Percentiles rank a stretch among this genome's conserved stretches.
phyloP scores from a whole-genome alignment of 1,284 basidiomycete genomes.

The Ustilago xerochloae region DNA sequence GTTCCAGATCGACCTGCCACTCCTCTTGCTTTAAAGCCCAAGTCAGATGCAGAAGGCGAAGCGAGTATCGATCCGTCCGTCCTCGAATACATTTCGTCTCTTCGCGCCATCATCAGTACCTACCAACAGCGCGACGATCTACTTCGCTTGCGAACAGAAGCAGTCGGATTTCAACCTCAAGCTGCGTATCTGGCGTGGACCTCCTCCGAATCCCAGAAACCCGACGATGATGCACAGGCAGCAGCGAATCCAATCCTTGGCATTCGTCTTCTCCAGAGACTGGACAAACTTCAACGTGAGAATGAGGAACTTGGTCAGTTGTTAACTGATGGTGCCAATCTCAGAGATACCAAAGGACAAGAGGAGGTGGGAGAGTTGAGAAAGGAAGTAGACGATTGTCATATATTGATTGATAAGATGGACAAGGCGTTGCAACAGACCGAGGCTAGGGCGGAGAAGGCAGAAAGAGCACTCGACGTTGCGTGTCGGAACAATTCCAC shows the following conservation, averaged over 20 bases:
- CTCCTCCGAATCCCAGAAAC: neutral
- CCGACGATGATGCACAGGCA: neutral
- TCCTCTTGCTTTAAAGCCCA: constrained; percentile 4
- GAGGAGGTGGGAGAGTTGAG: constrained; percentile 4
- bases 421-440: constrained; percentile 28
- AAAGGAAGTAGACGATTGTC: constrained; percentile 24
- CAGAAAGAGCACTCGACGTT: constrained; percentile 33
- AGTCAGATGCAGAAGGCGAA: neutral
- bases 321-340: constrained; percentile 8
- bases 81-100: constrained; percentile 17
- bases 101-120: constrained; percentile 11
- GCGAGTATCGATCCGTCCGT: neutral
- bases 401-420: constrained; percentile 32
- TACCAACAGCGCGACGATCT: constrained; percentile 43
- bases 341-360: neutral
- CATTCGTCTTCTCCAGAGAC: constrained; percentile 44
- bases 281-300: constrained; percentile 40
- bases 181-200: constrained; percentile 41
- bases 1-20: constrained; percentile 17
- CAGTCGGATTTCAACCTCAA: constrained; percentile 46
- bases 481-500: constrained; percentile 40
- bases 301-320: constrained; percentile 46
- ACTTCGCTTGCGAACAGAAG: constrained; percentile 46
- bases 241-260: constrained; percentile 42
- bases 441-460: constrained; percentile 9